Base-by-base conservation (phyloP, 2,329 filamentous ascomycete species). In the Ophiostoma pallidulum region DNA sequence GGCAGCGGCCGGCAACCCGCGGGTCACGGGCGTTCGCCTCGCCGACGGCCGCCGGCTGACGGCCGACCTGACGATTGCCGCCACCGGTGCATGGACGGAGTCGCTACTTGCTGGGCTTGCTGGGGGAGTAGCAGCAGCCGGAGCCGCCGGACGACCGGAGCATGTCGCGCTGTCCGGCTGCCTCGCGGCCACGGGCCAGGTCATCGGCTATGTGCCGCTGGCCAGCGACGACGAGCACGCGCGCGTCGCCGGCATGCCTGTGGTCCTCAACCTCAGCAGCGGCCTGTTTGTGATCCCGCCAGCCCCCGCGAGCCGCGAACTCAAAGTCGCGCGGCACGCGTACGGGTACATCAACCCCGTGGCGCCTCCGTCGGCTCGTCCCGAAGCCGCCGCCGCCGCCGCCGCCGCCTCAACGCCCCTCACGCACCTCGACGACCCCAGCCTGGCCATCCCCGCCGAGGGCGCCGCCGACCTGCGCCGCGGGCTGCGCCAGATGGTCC, bases 1-100 rank as follows among this genome's bases (percentile, higher is more conserved):
- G 16, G 19, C 12, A 18, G 13, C 20, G n/a, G 3, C 31, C 61
- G 62, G n/a, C n/a, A n/a, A n/a, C n/a, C n/a, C n/a, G 36, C 62
- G 58, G 38, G 66, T 75, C n/a, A 69, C 72, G 1, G 86, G 86
- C 29, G 84, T 66, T 4, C 58, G 56, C 44, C 59, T 70, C 9
- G 53, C 59, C n/a, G 60, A 62, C 44, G 64, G 64, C 7, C 59
- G 64, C 29, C 49, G 62, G 35, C 55, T 71, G 3, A 57, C 60
- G 18, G 67, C 67, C 4, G 84, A 87, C 50, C 71, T 94, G 8
- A 82, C 86, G 29, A 71, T 96, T 47, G 73, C 94, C 3, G 89
- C 91, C 0, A 81, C 89, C 0, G 91, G 91, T 14, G 89, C 91
- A 4, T 97, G 91, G 90, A 87, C 86, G 2, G 77, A 82, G 3